Evolutionary conservation across 164 flowering plant species (phyloP).

Genomic region (Magnolia officinalis): DNA sequence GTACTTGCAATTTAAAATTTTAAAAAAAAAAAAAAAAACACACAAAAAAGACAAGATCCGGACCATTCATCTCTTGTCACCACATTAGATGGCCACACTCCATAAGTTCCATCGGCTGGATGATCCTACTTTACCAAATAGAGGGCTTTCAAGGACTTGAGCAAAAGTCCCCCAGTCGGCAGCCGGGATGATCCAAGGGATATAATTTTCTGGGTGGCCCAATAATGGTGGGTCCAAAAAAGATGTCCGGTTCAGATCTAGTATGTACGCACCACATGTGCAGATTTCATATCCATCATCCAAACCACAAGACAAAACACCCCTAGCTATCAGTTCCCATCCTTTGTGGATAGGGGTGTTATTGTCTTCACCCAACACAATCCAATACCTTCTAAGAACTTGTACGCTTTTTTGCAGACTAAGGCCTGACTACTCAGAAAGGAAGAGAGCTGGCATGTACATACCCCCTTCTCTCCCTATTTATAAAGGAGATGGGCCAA

Average conservation of each 20-base stretch:
- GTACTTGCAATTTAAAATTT: neutral
- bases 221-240: neutral
- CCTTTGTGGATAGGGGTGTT: neutral
- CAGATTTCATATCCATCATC: neutral
- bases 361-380: neutral
- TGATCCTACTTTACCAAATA: neutral
- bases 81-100: neutral
- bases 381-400: neutral
- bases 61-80: neutral
- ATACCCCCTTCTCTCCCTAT: neutral
- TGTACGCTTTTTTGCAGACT: neutral
- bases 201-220: neutral
- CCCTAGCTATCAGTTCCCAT: slow-evolving; percentile 1
- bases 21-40: no score
- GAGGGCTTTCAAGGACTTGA: neutral
- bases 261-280: neutral
- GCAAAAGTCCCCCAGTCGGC: neutral
- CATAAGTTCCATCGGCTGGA: neutral
- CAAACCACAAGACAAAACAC: neutral
- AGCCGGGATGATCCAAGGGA: neutral
- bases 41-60: neutral
- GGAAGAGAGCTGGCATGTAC: neutral
- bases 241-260: neutral
- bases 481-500: neutral
- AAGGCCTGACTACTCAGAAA: neutral